These are phyloP conservation scores for Colletotrichum shisoi DNA, from an alignment of 2,329 filamentous ascomycete genomes.

Conservation along the genomic window DNA sequence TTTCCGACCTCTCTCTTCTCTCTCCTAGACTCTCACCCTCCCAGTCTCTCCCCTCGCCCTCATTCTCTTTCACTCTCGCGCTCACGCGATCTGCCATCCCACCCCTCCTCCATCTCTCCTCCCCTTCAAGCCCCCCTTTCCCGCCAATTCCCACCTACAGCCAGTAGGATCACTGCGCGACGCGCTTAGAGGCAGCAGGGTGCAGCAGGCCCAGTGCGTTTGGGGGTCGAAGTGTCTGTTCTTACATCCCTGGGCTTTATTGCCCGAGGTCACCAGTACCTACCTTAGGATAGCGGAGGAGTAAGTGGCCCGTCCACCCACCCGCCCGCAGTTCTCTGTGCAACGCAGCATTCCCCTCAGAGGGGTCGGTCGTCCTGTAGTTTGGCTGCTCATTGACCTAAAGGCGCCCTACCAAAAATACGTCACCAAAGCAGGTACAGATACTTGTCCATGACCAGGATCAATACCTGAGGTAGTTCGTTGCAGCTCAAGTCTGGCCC, in stretches of 20 bases:
- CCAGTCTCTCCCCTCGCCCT: neutral
- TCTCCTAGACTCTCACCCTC: neutral
- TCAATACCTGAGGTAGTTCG: constrained; percentile 26
- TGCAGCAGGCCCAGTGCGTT: constrained; percentile 36
- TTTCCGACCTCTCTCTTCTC: neutral
- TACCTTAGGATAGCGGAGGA: constrained; percentile 13
- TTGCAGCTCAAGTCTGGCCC: constrained; percentile 12
- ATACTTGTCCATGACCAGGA: constrained; percentile 8
- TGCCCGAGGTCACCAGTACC: constrained; percentile 20
- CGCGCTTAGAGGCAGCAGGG: constrained; percentile 46
- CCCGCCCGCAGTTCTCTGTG: neutral
- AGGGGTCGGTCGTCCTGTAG: neutral
- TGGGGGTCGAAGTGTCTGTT: constrained; percentile 33
- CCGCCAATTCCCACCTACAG: constrained; percentile 33
- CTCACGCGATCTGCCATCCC: constrained; percentile 1
- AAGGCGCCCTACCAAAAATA: constrained; percentile 22
- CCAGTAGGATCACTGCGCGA: constrained; percentile 49
- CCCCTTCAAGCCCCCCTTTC: constrained; percentile 21
- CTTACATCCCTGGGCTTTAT: constrained; percentile 20
- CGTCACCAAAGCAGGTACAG: constrained; percentile 18
- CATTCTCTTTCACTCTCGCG: neutral
- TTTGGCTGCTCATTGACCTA: constrained; percentile 15
- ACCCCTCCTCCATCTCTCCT: constrained; percentile 11
- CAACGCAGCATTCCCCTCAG: neutral
- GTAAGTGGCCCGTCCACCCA: constrained; percentile 13